A percentile compares a stretch with the other conserved stretches of the same genome.
Conservation (phyloP, 2,329 filamentous ascomycete genomes). For the Diaporthe amygdali region DNA sequence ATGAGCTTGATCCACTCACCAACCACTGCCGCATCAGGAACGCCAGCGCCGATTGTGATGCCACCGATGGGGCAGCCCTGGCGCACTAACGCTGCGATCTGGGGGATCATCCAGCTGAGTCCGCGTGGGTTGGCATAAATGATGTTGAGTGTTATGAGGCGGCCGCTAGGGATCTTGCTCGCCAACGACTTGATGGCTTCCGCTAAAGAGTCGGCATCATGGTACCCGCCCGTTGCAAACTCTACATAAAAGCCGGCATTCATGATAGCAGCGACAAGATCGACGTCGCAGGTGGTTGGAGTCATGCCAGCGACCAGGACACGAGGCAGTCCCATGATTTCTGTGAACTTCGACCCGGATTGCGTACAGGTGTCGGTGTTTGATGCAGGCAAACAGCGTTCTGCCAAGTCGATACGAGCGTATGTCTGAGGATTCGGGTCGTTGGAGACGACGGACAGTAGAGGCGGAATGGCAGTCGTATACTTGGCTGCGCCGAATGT, state of each 20-base stretch:
- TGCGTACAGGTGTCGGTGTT: not conserved
- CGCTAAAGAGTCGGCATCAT: constrained; percentile 47
- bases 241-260: constrained; percentile 49
- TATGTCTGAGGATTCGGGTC: not conserved
- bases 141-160: constrained; percentile 57
- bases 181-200: constrained; percentile 51
- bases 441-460: not conserved
- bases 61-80: constrained; percentile 51
- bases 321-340: constrained; percentile 49
- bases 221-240: constrained; percentile 52
- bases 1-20: constrained; percentile 50
- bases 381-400: constrained; percentile 90
- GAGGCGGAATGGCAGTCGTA: not conserved
- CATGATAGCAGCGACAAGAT: constrained; percentile 59
- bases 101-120: constrained; percentile 57
- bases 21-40: constrained; percentile 51
- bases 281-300: constrained; percentile 49
- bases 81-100: constrained; percentile 35
- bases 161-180: constrained; percentile 47
- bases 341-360: constrained; percentile 40
- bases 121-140: constrained; percentile 59
- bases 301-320: constrained; percentile 56
- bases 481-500: not conserved
- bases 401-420: constrained; percentile 75
- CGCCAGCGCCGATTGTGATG: constrained; percentile 52